Evolutionary conservation across 495 filamentous ascomycete genomes (phyloP).

Genomic region (Astrothelium macrocarpum): DNA sequence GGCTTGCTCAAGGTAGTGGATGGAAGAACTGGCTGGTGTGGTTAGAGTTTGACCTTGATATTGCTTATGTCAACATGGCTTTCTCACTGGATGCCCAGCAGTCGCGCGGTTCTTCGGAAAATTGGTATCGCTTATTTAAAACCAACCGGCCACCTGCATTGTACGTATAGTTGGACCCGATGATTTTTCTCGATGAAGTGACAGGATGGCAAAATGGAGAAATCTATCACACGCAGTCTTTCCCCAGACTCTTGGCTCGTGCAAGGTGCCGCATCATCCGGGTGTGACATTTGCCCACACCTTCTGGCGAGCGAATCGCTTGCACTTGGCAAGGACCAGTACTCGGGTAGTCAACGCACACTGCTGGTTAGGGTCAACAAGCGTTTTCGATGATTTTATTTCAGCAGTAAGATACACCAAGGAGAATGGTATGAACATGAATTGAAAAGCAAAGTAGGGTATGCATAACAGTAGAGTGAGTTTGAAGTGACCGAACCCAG

Average conservation of each 20-base stretch:
- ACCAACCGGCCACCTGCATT: neutral
- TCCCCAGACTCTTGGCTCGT: neutral
- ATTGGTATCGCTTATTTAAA: neutral
- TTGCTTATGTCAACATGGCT: neutral
- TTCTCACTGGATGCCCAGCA: neutral
- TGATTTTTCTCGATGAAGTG: neutral
- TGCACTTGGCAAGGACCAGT: neutral
- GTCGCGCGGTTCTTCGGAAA: neutral
- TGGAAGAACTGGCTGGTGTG: too few species aligned
- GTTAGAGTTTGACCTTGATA: too few species aligned
- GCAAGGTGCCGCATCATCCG: neutral
- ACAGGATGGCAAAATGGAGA: neutral
- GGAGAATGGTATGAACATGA: constrained; percentile 3
- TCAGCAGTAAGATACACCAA: constrained; percentile 4
- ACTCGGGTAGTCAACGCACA: neutral
- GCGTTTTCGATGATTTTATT: neutral
- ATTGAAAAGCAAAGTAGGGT: neutral
- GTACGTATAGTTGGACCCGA: too few species aligned
- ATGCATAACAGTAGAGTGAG: constrained; percentile 2
- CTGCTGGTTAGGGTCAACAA: neutral
- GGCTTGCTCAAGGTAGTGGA: neutral
- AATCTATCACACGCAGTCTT: neutral
- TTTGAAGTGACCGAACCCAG: neutral
- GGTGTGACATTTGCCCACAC: neutral
- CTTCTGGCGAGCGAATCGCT: neutral